Conservation (phyloP, 2,329 filamentous ascomycete genomes). For the Amesomyces nigricolor region DNA sequence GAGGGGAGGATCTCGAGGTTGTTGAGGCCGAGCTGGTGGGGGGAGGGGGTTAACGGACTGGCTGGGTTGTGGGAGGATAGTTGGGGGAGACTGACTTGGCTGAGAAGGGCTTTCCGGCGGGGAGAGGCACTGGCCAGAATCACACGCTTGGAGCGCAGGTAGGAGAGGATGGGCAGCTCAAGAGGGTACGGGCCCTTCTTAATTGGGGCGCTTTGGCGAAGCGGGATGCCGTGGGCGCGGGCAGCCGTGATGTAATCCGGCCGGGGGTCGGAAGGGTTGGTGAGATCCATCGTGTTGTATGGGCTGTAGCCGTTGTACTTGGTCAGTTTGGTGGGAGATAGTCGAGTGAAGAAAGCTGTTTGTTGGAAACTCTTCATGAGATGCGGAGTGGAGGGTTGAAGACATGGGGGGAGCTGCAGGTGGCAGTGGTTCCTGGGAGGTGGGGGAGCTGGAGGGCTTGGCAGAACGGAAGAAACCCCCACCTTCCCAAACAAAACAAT, state of each 20-base stretch:
- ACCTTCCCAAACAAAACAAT: not conserved
- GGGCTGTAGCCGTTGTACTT: not conserved
- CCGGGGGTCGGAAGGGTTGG: constrained; percentile 36
- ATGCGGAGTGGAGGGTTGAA: too few relatives aligned
- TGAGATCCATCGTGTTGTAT: constrained; percentile 24
- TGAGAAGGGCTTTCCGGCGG: constrained; percentile 73
- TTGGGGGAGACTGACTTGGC: constrained; percentile 45
- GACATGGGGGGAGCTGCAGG: not conserved
- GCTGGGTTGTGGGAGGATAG: not conserved
- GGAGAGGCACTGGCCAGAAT: constrained; percentile 90
- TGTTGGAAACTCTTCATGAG: not conserved
- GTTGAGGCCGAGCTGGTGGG: constrained; percentile 63
- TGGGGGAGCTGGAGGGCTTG: constrained; percentile 3
- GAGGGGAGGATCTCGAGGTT: constrained; percentile 83
- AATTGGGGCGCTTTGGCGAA: constrained; percentile 35
- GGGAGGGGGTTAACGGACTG: too few relatives aligned
- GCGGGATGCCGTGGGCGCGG: constrained; percentile 34
- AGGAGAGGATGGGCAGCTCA: constrained; percentile 70
- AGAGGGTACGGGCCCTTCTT: constrained; percentile 59
- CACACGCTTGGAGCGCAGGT: constrained; percentile 71
- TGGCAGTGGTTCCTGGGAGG: not conserved
- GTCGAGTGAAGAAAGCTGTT: not conserved
- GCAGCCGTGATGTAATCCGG: constrained; percentile 42
- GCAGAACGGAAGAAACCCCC: constrained; percentile 4
- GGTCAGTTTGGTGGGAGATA: not conserved